These are phyloP conservation scores for Dendryphion nanum DNA, from an alignment of 2,329 filamentous ascomycete genomes.

Conservation along the genomic window DNA sequence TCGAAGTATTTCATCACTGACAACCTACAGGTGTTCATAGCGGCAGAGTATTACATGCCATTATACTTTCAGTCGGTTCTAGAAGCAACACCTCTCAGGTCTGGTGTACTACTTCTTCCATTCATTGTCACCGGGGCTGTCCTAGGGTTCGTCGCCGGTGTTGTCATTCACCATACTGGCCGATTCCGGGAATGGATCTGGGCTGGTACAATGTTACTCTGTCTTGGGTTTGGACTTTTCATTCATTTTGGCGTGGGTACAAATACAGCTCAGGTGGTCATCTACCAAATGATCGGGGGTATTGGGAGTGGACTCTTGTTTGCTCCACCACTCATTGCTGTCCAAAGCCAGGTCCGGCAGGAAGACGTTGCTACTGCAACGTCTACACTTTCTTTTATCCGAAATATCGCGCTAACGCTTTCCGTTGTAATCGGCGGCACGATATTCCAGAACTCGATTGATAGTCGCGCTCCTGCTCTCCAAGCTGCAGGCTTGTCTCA, in stretches of 20 bases:
- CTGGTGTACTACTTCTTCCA: constrained; percentile 61
- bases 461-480: constrained; percentile 50
- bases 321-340: constrained; percentile 54
- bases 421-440: constrained; percentile 52
- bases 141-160: constrained; percentile 46
- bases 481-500: constrained; percentile 49
- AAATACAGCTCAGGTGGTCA: constrained; percentile 39
- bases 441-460: constrained; percentile 60
- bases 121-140: constrained; percentile 50
- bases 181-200: constrained; percentile 41
- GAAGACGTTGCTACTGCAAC: constrained; percentile 54
- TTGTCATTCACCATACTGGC: constrained; percentile 48
- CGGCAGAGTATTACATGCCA: constrained; percentile 68
- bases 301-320: constrained; percentile 54
- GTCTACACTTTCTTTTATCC: constrained; percentile 50
- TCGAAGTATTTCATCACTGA: constrained; percentile 3
- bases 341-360: constrained; percentile 54
- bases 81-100: constrained; percentile 59
- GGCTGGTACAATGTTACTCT: constrained; percentile 30
- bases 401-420: constrained; percentile 46
- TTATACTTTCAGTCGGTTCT: constrained; percentile 71
- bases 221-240: constrained; percentile 36
- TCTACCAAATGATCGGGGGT: constrained; percentile 52
- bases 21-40: constrained; percentile 41
- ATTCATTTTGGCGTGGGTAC: constrained; percentile 29